Conservation (phyloP, 2,329 filamentous ascomycete species). For the Cordyceps cateniannulata region DNA sequence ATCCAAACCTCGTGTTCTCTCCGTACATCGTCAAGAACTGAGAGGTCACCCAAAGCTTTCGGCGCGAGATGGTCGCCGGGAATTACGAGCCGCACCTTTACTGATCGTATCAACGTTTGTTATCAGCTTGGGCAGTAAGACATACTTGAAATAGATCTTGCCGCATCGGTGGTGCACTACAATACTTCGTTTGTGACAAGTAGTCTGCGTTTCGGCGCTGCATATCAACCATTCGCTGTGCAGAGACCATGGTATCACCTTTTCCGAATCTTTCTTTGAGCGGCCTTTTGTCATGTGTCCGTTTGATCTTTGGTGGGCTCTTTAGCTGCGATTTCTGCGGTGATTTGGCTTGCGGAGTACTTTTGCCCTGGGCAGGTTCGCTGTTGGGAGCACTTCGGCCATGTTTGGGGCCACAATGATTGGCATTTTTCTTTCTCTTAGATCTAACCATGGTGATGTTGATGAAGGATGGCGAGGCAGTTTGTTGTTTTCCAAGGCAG, state of each 20-base stretch:
- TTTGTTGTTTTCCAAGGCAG: not conserved
- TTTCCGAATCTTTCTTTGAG: not conserved
- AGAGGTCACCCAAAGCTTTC: conserved; percentile 18
- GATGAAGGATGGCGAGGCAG: not conserved
- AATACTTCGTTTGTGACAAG: conserved; percentile 15
- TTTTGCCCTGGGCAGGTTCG: not conserved
- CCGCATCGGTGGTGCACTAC: not conserved
- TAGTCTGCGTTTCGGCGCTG: conserved; percentile 16
- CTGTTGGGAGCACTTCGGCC: not conserved
- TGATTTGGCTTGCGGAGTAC: no score
- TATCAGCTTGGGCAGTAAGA: not conserved
- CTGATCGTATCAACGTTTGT: not conserved
- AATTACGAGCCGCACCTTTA: conserved; percentile 22
- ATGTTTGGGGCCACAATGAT: not conserved
- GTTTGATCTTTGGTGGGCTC: not conserved
- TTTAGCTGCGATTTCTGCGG: not conserved
- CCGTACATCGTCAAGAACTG: conserved; percentile 23
- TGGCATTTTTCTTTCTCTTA: not conserved
- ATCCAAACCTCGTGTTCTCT: conserved; percentile 27
- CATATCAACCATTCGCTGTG: not conserved
- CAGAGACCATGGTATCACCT: conserved; percentile 2
- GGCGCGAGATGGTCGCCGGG: conserved; percentile 24
- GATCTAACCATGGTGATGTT: not conserved
- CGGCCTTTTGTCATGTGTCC: not conserved
- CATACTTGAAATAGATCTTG: conserved; percentile 10